These are phyloP conservation scores for Pholiota adiposa DNA, from an alignment of 1,284 basidiomycete species.

Conservation along the genomic window DNA sequence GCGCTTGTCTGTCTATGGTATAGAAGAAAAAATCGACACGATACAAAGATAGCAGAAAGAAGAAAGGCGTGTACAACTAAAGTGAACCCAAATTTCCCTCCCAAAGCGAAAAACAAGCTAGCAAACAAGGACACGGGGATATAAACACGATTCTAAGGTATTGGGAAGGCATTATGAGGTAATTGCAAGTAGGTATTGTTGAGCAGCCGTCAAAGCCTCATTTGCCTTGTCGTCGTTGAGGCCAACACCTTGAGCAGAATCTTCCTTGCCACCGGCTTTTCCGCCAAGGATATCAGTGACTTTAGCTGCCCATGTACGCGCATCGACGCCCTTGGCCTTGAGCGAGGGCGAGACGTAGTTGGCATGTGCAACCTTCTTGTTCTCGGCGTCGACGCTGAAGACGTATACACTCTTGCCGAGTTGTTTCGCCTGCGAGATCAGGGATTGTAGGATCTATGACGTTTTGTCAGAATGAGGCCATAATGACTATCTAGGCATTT, in stretches of 20 bases:
- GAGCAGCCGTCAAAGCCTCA: slow-evolving; percentile 72
- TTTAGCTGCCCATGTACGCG: slow-evolving; percentile 82
- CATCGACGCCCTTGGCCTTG: slow-evolving; percentile 74
- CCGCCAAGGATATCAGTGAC: slow-evolving; percentile 84
- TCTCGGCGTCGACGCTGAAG: slow-evolving; percentile 77
- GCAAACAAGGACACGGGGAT: not conserved
- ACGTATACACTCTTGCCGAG: slow-evolving; percentile 87
- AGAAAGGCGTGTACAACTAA: not conserved
- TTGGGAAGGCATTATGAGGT: slow-evolving; percentile 12
- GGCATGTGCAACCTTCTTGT: slow-evolving; percentile 84
- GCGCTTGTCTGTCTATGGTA: slow-evolving; percentile 5
- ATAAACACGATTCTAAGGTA: too few species aligned
- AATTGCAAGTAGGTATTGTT: slow-evolving; percentile 40
- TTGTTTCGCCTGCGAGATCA: slow-evolving; percentile 80
- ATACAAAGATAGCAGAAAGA: slow-evolving; percentile 2
- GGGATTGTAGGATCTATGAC: slow-evolving; percentile 70
- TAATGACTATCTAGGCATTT: too few species aligned
- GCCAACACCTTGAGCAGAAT: slow-evolving; percentile 88
- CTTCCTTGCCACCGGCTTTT: slow-evolving; percentile 94
- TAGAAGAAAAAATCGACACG: not conserved
- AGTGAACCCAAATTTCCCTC: not conserved
- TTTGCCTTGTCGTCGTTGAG: slow-evolving; percentile 64
- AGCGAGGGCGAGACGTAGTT: slow-evolving; percentile 78
- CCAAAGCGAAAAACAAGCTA: slow-evolving; percentile 5
- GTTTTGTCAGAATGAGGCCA: not conserved